Evolutionary conservation across 331 rosid genomes (phyloP).

Genomic region (Telfairia occidentalis): DNA sequence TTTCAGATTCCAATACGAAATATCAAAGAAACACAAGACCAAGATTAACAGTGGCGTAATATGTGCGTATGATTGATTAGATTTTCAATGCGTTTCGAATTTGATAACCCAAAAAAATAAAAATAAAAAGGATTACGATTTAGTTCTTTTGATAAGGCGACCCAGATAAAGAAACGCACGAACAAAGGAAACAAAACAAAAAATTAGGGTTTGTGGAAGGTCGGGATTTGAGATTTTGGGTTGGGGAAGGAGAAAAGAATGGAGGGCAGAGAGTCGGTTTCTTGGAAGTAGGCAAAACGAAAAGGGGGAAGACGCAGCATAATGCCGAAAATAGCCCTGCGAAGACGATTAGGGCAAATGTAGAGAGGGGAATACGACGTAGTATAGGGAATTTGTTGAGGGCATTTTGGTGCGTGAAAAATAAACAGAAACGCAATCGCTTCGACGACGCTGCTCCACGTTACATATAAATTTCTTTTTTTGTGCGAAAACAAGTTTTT

Average conservation of each 20-base stretch:
- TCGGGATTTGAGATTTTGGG: constrained; percentile 6
- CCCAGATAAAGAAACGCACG: not conserved
- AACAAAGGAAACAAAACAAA: not conserved
- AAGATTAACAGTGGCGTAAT: not conserved
- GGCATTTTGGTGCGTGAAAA: constrained; percentile 10
- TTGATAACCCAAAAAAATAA: not conserved
- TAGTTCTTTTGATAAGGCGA: not conserved
- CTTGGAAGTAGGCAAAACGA: constrained; percentile 16
- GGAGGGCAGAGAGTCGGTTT: constrained; percentile 15
- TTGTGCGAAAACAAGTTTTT: not conserved
- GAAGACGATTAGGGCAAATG: not conserved
- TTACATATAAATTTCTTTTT: not conserved
- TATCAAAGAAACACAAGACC: not conserved
- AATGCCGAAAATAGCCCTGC: constrained; percentile 21
- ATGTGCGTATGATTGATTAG: not conserved
- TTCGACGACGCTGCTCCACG: constrained; percentile 7
- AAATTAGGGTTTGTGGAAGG: constrained; percentile 16
- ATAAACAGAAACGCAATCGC: constrained; percentile 2
- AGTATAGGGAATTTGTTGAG: not conserved
- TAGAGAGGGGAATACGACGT: not conserved
- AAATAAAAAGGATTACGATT: not conserved
- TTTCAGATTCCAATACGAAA: not conserved
- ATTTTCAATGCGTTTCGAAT: not conserved
- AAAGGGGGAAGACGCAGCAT: not conserved
- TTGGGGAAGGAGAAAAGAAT: not conserved